Percentiles rank a stretch among this genome's conserved stretches.
phyloP scores from a whole-genome alignment of 2,329 filamentous ascomycete genomes.

The Westerdykella aurantiaca region DNA sequence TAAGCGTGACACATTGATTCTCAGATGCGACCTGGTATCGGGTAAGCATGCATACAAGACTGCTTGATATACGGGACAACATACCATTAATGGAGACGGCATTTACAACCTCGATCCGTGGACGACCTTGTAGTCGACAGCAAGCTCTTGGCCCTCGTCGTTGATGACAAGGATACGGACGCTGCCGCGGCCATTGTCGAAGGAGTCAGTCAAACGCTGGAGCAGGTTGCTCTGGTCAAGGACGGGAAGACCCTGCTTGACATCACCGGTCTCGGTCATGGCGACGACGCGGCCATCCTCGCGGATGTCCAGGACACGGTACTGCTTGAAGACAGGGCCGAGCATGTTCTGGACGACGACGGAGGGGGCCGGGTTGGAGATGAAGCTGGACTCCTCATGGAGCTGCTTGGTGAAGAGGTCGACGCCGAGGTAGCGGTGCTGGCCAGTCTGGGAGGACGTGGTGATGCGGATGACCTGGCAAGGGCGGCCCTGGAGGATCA shows the following conservation, averaged over 20 bases:
- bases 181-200: conserved; percentile 85
- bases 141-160: conserved; percentile 88
- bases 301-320: conserved; percentile 96
- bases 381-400: conserved; percentile 96
- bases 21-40: too few species aligned
- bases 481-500: conserved; percentile 97
- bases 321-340: conserved; percentile 99
- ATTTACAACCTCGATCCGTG: conserved; percentile 65
- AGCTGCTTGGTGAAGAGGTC: conserved; percentile 99
- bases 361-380: conserved; percentile 93
- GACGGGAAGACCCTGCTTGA: conserved; percentile 92
- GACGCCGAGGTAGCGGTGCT: conserved; percentile 99
- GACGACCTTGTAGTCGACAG: conserved; percentile 98
- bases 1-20: too few species aligned
- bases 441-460: conserved; percentile 92
- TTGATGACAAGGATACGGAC: conserved; percentile 94
- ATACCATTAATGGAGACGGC: not conserved
- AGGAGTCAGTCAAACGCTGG: conserved; percentile 72
- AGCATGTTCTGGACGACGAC: conserved; percentile 99
- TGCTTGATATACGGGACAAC: too few species aligned
- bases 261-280: conserved; percentile 98
- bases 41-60: too few species aligned
- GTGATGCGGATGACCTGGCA: conserved; percentile 99
- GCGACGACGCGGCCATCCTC: conserved; percentile 76
- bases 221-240: conserved; percentile 92